Base-by-base conservation (phyloP, 116 monocot genomes). In the Cymodocea nodosa region DNA sequence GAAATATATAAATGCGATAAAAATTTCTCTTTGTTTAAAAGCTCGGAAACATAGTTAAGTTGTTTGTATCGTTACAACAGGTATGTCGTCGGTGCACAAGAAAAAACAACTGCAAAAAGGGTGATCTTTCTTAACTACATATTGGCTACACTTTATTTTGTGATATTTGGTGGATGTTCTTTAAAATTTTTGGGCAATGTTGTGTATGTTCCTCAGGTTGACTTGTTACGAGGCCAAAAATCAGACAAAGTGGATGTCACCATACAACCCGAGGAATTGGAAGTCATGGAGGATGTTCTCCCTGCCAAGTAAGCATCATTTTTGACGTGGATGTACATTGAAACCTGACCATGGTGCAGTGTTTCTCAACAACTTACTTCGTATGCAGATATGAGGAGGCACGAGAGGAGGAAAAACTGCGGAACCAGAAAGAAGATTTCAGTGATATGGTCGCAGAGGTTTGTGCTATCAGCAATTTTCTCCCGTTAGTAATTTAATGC, bases 171-270 rank as follows among this genome's bases (percentile, higher is more conserved):
- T 12, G 20, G 15, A 19, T 37, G 20, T 16, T 64, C 4, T 35
- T 49, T 18, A 24, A n/a, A 19, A 24, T 51, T 51, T 15, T 50
- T 23, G 13, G 15, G 7, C 44, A 10, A 23, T 65, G 35, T 8
- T 62, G 50, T 65, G 15, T n/a, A n/a, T 50, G 25, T 48, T 65
- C 22, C 24, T 50, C 51, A 97, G 97, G 97, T 98, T 82, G 97
- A 98, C 78, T 86, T 98, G 68, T 73, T 98, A 17, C 87, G 89
- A 4, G 92, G 92, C 30, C 97, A 88, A 62, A 98, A 98, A 74
- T 59, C 97, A 63, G 97, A 98, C 65, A 98, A 98, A 73, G 91
- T 98, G 64, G 97, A 98, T 74, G 97, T 98, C 24, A 98, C 97
- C 25, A 84, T 98, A 75, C 88, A 88, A 51, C 97, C 97, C 4